Evolutionary conservation across 1,284 basidiomycete species (phyloP).

Genomic region (Puccinia horiana): DNA sequence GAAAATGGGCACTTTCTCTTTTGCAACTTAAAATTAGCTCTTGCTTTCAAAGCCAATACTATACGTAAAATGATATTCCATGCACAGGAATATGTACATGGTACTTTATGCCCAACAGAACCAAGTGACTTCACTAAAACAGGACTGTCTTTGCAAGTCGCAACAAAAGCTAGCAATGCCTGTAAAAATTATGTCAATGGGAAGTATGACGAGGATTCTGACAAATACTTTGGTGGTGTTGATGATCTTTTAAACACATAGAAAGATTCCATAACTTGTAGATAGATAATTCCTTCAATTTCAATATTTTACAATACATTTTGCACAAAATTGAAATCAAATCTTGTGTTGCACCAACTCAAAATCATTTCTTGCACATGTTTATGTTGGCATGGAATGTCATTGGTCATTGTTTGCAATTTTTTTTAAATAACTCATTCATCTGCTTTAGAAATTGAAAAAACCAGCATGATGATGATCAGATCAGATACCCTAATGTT

Average conservation of each 20-base stretch:
- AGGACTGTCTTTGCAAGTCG: not conserved
- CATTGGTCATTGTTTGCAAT: too few relatives aligned
- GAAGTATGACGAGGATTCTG: not conserved
- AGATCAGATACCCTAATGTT: too few relatives aligned
- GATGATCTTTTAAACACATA: not conserved
- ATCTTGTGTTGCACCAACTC: too few relatives aligned
- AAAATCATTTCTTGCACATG: too few relatives aligned
- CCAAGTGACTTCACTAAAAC: not conserved
- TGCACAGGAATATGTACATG: not conserved
- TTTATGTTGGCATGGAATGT: too few relatives aligned
- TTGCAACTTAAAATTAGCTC: not conserved
- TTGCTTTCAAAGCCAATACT: not conserved
- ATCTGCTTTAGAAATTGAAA: too few relatives aligned
- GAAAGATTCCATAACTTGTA: not conserved
- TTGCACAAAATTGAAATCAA: not conserved
- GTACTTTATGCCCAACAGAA: not conserved
- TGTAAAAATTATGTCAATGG: not conserved
- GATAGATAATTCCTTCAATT: not conserved
- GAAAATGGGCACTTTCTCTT: conserved; percentile 16
- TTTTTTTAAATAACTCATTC: too few relatives aligned
- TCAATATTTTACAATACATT: not conserved
- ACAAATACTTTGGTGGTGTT: conserved; percentile 1
- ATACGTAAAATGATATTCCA: not conserved
- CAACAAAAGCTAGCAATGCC: not conserved
- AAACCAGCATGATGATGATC: too few relatives aligned